phyloP scores from a whole-genome alignment of 176 grass and related monocot genomes.

The Oryza australiensis region DNA sequence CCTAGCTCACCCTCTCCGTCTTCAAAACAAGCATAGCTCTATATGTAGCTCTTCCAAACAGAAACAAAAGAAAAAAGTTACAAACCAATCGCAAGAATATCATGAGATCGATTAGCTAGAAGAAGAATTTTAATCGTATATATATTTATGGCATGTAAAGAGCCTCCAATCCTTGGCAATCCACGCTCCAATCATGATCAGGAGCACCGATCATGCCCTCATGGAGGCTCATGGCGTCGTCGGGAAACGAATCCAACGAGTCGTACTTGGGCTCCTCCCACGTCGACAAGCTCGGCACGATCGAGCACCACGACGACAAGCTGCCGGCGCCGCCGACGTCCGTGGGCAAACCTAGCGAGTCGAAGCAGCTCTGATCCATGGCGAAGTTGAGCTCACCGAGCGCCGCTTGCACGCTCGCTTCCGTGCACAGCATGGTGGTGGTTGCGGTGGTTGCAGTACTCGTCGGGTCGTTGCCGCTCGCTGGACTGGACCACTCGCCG shows the following conservation, averaged over 20 bases:
- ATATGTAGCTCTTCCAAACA: slow-evolving; percentile 33
- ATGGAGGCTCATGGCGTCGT: slow-evolving; percentile 38
- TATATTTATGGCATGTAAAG: slow-evolving; percentile 59
- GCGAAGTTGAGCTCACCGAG: slow-evolving; percentile 50
- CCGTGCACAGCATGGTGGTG: slow-evolving; percentile 43
- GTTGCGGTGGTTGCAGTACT: slow-evolving; percentile 23
- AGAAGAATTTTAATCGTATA: neutral
- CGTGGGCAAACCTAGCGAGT: slow-evolving; percentile 42
- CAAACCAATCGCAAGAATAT: slow-evolving; percentile 38
- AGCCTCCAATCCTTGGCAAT: slow-evolving; percentile 61
- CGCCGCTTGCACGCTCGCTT: slow-evolving; percentile 44
- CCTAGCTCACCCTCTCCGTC: neutral
- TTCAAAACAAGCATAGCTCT: slow-evolving; percentile 34
- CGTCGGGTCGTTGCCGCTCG: slow-evolving; percentile 29
- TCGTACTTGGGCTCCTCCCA: slow-evolving; percentile 47
- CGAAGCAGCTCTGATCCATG: slow-evolving; percentile 60
- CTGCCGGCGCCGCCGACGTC: slow-evolving; percentile 27
- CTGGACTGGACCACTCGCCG: slow-evolving; percentile 46
- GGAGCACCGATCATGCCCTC: slow-evolving; percentile 26
- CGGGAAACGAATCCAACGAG: slow-evolving; percentile 47
- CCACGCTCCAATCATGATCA: slow-evolving; percentile 58
- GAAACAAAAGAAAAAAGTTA: slow-evolving; percentile 22
- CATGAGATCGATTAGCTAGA: slow-evolving; percentile 18
- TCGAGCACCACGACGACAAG: slow-evolving; percentile 51
- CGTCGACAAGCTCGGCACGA: slow-evolving; percentile 48